Conservation (phyloP, 192 early-diverging fungal genomes). For the Gryganskiella cystojenkinii region DNA sequence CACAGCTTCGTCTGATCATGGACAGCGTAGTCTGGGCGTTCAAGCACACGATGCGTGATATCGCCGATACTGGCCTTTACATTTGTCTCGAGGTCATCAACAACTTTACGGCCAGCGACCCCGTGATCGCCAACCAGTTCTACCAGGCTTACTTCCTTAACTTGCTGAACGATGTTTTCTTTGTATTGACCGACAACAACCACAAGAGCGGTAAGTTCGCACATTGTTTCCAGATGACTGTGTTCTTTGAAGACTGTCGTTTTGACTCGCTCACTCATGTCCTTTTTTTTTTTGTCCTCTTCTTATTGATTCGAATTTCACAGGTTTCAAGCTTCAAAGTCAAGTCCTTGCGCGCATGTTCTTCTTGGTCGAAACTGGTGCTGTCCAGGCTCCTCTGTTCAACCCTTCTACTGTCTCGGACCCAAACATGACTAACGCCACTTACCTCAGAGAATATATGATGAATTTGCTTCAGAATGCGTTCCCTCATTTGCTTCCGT, state of each 20-base stretch:
- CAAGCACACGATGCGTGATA: slow-evolving; percentile 99
- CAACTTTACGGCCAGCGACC: slow-evolving; percentile 85
- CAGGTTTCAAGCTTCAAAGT: slow-evolving; percentile 93
- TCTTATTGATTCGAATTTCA: too few relatives aligned
- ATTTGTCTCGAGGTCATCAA: slow-evolving; percentile 90
- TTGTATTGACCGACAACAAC: slow-evolving; percentile 95
- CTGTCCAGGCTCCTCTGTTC: slow-evolving; percentile 90
- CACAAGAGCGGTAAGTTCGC: slow-evolving; percentile 93
- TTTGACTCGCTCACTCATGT: too few relatives aligned
- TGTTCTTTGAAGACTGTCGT: too few relatives aligned
- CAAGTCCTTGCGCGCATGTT: slow-evolving; percentile 93
- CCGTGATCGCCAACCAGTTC: slow-evolving; percentile 82
- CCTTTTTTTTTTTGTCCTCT: too few relatives aligned
- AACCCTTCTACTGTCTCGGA: slow-evolving; percentile 77
- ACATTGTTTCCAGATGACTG: too few relatives aligned
- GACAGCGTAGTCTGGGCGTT: slow-evolving; percentile 98
- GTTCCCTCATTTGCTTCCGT: slow-evolving; percentile 92
- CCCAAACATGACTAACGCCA: slow-evolving; percentile 80
- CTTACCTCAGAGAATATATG: slow-evolving; percentile 88
- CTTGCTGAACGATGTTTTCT: slow-evolving; percentile 96
- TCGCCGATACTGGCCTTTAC: slow-evolving; percentile 90
- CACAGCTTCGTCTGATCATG: slow-evolving; percentile 92
- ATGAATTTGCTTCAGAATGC: slow-evolving; percentile 84
- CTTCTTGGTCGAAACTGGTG: slow-evolving; percentile 81
- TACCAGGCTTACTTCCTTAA: slow-evolving; percentile 93